A percentile compares a stretch with the other conserved stretches of the same genome.
These are phyloP conservation scores for Pseudonitzschia multiseries DNA, from an alignment of 108 stramenopile species.

Conservation along the genomic window DNA sequence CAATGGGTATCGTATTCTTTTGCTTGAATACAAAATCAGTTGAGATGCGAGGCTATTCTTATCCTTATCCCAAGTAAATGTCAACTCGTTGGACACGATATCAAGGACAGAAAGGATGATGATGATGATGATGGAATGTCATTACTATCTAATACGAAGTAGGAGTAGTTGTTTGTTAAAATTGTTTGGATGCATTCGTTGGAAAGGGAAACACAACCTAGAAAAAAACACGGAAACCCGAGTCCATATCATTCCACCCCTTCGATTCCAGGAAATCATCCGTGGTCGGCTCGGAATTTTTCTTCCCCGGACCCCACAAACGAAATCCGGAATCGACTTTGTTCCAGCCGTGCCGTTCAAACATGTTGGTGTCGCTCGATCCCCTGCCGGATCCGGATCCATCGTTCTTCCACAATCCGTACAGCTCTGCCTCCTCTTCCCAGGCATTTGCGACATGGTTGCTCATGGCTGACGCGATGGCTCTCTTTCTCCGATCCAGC, in stretches of 20 bases:
- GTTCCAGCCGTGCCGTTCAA: constrained; percentile 80
- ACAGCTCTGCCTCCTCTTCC: constrained; percentile 43
- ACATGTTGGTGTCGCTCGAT: constrained; percentile 52
- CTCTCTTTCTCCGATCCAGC: constrained; percentile 56
- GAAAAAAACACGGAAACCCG: constrained; percentile 65
- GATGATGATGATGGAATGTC: too few relatives aligned
- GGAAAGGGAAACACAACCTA: constrained; percentile 6
- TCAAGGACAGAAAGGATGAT: too few relatives aligned
- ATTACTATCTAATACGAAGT: too few relatives aligned
- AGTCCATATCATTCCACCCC: constrained; percentile 84
- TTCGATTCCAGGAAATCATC: constrained; percentile 69
- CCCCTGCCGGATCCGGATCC: background rate
- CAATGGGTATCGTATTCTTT: too few relatives aligned
- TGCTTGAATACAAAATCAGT: too few relatives aligned
- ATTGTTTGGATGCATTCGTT: background rate
- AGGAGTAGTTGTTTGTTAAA: too few relatives aligned
- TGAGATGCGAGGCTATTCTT: too few relatives aligned
- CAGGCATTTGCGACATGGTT: constrained; percentile 43
- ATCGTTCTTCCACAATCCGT: constrained; percentile 17
- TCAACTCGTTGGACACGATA: too few relatives aligned
- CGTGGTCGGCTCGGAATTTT: background rate
- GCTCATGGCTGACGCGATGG: constrained; percentile 49
- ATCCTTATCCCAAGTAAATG: too few relatives aligned
- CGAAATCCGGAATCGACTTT: constrained; percentile 79
- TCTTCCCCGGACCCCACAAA: constrained; percentile 56